Conservation (phyloP, 345 rosid genomes). For the Populus simonii region DNA sequence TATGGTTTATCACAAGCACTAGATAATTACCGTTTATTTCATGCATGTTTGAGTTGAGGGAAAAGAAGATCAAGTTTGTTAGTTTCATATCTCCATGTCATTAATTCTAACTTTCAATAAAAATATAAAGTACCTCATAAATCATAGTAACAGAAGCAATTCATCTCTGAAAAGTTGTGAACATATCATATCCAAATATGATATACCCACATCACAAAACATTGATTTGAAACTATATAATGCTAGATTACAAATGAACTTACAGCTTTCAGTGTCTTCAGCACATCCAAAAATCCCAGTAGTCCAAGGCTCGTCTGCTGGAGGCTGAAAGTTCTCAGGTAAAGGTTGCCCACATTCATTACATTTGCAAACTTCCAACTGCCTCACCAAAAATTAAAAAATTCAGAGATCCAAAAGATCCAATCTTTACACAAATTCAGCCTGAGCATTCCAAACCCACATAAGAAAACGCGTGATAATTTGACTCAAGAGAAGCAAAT, state of each 20-base stretch:
- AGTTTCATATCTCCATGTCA: neutral
- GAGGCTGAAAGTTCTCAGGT: slow-evolving; percentile 80
- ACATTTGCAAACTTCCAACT: slow-evolving; percentile 77
- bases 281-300: slow-evolving; percentile 89
- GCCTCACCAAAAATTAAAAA: slow-evolving; percentile 6
- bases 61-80: neutral
- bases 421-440: neutral
- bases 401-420: neutral
- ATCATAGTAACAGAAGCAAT: neutral
- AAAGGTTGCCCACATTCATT: slow-evolving; percentile 89
- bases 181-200: neutral
- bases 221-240: neutral
- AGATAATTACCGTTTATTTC: neutral
- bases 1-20: neutral
- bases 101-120: neutral
- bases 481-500: neutral
- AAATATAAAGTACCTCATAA: neutral
- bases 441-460: neutral
- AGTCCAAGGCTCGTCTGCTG: slow-evolving; percentile 89
- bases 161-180: neutral
- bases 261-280: slow-evolving; percentile 81
- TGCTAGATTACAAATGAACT: slow-evolving; percentile 24
- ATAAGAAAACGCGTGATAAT: neutral
- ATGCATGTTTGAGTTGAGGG: neutral
- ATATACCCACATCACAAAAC: neutral